Percentiles rank a stretch among this genome's conserved stretches.
phyloP scores from a whole-genome alignment of 768 basidiomycete species.

The Pulveroboletus sp. region DNA sequence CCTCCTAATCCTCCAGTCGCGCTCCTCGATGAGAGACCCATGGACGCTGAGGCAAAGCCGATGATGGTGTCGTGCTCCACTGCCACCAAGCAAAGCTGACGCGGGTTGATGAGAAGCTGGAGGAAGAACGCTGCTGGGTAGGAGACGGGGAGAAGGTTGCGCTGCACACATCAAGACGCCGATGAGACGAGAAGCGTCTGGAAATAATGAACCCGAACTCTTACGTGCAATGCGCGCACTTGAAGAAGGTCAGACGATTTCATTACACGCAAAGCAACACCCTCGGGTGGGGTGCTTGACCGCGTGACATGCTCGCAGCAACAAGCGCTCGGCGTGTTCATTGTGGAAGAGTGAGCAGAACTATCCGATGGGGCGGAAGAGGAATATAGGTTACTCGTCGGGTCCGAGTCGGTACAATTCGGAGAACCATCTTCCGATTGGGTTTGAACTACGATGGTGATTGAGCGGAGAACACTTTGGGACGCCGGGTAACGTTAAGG shows the following conservation, averaged over 20 bases:
- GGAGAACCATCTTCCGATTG: too few species aligned
- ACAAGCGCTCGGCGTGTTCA: conserved; percentile 14
- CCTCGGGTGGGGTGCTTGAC: conserved; percentile 3
- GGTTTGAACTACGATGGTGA: neutral
- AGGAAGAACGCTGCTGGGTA: conserved; percentile 32
- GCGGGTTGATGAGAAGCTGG: conserved; percentile 29
- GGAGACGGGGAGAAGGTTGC: conserved; percentile 22
- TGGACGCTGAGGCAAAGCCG: conserved; percentile 29
- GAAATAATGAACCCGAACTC: neutral
- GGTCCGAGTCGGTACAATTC: conserved; percentile 15
- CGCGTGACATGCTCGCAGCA: neutral
- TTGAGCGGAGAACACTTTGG: neutral
- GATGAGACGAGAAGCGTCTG: conserved; percentile 2
- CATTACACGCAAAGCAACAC: conserved; percentile 24
- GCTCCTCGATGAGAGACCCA: conserved; percentile 3
- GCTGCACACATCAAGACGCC: conserved; percentile 7
- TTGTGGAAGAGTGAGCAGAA: neutral
- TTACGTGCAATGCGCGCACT: conserved; percentile 26
- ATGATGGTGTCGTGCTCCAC: conserved; percentile 17
- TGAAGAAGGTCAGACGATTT: conserved; percentile 27
- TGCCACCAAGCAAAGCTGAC: conserved; percentile 30
- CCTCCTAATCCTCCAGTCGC: neutral
- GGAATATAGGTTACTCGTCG: too few species aligned
- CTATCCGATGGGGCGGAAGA: neutral
- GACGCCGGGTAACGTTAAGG: too few species aligned